phyloP scores from a whole-genome alignment of 2,329 filamentous ascomycete species.

The Eutypa lata region DNA sequence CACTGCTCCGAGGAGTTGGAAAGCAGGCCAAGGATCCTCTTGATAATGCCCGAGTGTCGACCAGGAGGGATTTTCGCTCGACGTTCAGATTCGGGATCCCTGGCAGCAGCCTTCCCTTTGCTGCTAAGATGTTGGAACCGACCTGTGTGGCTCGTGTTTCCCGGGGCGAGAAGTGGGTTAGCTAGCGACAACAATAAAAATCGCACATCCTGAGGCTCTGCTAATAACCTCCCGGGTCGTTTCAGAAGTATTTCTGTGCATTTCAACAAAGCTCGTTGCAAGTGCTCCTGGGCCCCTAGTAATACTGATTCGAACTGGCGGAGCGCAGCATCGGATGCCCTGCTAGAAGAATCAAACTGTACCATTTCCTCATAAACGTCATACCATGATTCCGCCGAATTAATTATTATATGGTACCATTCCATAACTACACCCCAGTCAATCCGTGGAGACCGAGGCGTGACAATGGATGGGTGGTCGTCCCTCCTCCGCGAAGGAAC shows the following conservation, averaged over 20 bases:
- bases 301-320: conserved; percentile 45
- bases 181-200: conserved; percentile 76
- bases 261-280: conserved; percentile 70
- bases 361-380: conserved; percentile 54
- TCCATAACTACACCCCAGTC: conserved; percentile 69
- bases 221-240: conserved; percentile 68
- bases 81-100: conserved; percentile 9
- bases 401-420: conserved; percentile 72
- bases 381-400: conserved; percentile 66
- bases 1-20: conserved; percentile 73
- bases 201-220: conserved; percentile 66
- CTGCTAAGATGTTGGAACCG: conserved; percentile 32
- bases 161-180: conserved; percentile 69
- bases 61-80: conserved; percentile 34
- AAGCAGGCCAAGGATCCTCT: conserved; percentile 76
- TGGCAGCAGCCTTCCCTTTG: conserved; percentile 12
- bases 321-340: conserved; percentile 33
- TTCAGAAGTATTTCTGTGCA: conserved; percentile 77
- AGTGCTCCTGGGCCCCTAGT: conserved; percentile 61
- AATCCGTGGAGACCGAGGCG: conserved; percentile 62
- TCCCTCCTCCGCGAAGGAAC: conserved; percentile 32
- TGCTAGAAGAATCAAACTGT: conserved; percentile 28
- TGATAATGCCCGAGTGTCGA: conserved; percentile 79
- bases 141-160: conserved; percentile 38
- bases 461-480: conserved; percentile 41